Evolutionary conservation across 192 early-diverging fungal species (phyloP).

Genomic region (Mortierella alpina): DNA sequence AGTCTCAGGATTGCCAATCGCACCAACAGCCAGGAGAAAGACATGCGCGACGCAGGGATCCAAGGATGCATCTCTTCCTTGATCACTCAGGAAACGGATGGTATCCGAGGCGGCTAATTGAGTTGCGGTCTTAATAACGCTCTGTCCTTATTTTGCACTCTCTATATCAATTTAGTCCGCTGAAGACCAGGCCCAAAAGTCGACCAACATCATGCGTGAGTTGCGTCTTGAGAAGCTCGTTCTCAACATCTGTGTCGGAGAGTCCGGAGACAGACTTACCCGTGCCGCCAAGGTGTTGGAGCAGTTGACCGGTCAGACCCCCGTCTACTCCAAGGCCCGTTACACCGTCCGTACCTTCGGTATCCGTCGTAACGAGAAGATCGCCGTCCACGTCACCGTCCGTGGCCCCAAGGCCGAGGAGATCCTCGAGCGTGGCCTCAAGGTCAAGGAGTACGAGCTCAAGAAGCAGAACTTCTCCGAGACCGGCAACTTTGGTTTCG

Average conservation of each 20-base stretch:
- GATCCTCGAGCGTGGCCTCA: constrained; percentile 99
- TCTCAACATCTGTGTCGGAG: constrained; percentile 99
- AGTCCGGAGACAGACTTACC: constrained; percentile 99
- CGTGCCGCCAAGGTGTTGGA: constrained; percentile 99
- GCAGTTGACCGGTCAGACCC: constrained; percentile 98
- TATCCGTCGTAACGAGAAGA: constrained; percentile 99
- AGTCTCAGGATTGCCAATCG: no score
- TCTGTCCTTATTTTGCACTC: constrained; percentile 19
- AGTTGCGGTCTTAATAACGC: constrained; percentile 38
- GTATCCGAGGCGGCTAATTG: constrained; percentile 12
- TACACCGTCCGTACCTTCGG: constrained; percentile 99
- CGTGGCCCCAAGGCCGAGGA: constrained; percentile 89
- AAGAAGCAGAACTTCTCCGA: constrained; percentile 94
- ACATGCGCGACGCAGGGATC: no score
- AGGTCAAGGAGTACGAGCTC: constrained; percentile 99
- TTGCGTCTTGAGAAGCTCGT: constrained; percentile 99
- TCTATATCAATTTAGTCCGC: constrained; percentile 60
- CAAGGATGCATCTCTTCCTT: no score
- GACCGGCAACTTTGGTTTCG: constrained; percentile 99
- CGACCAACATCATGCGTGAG: constrained; percentile 94
- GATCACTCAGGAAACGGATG: neutral
- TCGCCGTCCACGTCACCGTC: constrained; percentile 98
- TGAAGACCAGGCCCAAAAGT: constrained; percentile 72
- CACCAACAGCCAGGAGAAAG: no score
- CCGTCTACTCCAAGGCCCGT: constrained; percentile 99